These are phyloP conservation scores for Bipolaris zeicola DNA, from an alignment of 2,329 filamentous ascomycete species.

Conservation along the genomic window DNA sequence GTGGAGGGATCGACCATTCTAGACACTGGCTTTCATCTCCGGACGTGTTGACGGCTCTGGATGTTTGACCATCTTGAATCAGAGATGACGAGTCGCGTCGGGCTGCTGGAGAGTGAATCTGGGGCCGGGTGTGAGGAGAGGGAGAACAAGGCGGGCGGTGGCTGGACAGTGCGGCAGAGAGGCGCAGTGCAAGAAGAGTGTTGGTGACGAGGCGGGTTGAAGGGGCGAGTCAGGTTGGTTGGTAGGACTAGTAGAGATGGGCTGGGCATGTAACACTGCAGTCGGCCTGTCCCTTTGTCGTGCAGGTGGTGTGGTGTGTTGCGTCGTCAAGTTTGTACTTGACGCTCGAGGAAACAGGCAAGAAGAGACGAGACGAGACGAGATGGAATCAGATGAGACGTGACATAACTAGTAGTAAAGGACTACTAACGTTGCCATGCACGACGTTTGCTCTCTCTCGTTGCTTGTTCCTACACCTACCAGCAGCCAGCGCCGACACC, in stretches of 20 bases:
- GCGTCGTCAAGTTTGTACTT: neutral
- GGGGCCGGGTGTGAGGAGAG: neutral
- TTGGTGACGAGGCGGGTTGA: conserved; percentile 10
- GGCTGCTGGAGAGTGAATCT: conserved; percentile 8
- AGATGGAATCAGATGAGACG: neutral
- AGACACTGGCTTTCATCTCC: conserved; percentile 13
- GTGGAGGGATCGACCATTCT: conserved; percentile 13
- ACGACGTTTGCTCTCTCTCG: neutral
- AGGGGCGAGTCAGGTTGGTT: conserved; percentile 5
- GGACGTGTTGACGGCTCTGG: neutral
- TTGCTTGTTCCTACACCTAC: neutral
- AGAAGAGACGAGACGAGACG: neutral
- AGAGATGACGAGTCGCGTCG: conserved; percentile 3
- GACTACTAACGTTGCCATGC: neutral
- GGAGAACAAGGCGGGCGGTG: neutral
- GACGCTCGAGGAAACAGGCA: neutral
- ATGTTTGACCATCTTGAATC: conserved; percentile 7
- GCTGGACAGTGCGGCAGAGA: conserved; percentile 1
- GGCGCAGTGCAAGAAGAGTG: neutral
- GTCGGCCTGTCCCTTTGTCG: neutral
- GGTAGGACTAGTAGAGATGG: neutral
- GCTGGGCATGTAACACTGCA: conserved; percentile 5
- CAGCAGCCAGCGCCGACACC: neutral
- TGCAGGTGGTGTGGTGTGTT: neutral
- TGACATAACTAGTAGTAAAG: neutral